Base-by-base conservation (phyloP, 148 eudicot genomes). In the Spergularia bocconei region DNA sequence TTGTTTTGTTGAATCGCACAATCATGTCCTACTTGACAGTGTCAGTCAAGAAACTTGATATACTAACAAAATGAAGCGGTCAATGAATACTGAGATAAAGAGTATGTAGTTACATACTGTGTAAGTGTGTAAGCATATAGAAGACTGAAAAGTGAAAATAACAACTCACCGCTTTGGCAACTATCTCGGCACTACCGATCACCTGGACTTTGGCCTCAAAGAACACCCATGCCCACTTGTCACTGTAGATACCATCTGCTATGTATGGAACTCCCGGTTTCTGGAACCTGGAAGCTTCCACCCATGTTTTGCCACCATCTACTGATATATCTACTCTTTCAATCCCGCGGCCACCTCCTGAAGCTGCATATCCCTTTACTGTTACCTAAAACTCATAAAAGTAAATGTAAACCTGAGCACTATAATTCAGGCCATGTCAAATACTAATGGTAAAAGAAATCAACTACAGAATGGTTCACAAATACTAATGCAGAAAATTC, bases 211-310 rank as follows among this genome's bases (percentile, higher is more conserved):
- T 71, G 53, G 91, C 88, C 89, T 94, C 91, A 71, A 94, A 91
- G 48, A 94, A 67, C 59, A 91, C 93, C 97, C 98, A 94, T 52
- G 98, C 98, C 98, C 98, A 94, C 83, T 86, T 91, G 78, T 94
- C 97, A 82, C 96, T 81, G 36, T 63, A 44, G 52, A 47, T 69
- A 70, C 84, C 82, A 84, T 94, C 97, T 47, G 98, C 90, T 67
- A 83, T 77, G 67, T 94, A 94, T 23, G 86, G 83, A 52, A 78
- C 55, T 17, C 89, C 91, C 12, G 85, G 20, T 84, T 83, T 94
- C 86, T 94, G 98, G 84, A 72, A 91, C 78, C 87, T 88, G 62
- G 90, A 83, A 59, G 98, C 96, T 88, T 94, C 97, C 79, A 84
- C 72, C 98, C 98, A 94, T 70, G 91, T 85, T 83, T 88, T 94